Percentiles rank a stretch among this genome's conserved stretches.
These are phyloP conservation scores for Oemleria cerasiformis DNA, from an alignment of 306 rosid species.

Conservation along the genomic window DNA sequence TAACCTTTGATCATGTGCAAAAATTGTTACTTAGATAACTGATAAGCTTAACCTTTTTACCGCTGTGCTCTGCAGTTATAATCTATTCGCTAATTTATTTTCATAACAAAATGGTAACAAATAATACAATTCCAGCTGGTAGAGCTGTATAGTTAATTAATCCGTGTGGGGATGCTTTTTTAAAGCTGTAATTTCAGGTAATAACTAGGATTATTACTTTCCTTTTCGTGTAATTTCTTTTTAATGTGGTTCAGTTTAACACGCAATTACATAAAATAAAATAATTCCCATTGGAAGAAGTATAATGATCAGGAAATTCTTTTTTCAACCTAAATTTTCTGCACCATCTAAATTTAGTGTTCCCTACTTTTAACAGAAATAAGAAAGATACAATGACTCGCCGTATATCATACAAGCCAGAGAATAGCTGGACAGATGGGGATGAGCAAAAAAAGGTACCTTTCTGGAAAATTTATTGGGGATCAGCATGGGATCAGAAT, in stretches of 20 bases:
- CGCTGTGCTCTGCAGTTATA: neutral
- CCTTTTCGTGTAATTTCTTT: neutral
- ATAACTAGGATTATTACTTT: neutral
- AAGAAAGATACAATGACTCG: neutral
- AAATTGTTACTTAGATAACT: neutral
- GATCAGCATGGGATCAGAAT: conserved; percentile 47
- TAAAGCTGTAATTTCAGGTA: neutral
- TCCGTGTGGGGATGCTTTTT: neutral
- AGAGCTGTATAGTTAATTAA: neutral
- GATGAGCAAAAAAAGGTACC: conserved; percentile 35
- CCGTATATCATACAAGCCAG: neutral
- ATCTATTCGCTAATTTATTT: neutral
- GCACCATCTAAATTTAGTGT: neutral
- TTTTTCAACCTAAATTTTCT: neutral
- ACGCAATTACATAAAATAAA: no score
- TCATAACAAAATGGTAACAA: neutral
- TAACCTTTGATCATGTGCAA: neutral
- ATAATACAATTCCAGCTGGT: neutral
- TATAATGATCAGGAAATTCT: neutral
- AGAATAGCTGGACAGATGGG: conserved; percentile 8
- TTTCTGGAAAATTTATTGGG: conserved; percentile 41
- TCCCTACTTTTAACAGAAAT: neutral
- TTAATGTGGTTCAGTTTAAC: neutral
- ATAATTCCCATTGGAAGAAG: neutral
- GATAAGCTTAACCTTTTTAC: no score